These are phyloP conservation scores for Patellifolia procumbens DNA, from an alignment of 179 eudicot species.

Conservation along the genomic window DNA sequence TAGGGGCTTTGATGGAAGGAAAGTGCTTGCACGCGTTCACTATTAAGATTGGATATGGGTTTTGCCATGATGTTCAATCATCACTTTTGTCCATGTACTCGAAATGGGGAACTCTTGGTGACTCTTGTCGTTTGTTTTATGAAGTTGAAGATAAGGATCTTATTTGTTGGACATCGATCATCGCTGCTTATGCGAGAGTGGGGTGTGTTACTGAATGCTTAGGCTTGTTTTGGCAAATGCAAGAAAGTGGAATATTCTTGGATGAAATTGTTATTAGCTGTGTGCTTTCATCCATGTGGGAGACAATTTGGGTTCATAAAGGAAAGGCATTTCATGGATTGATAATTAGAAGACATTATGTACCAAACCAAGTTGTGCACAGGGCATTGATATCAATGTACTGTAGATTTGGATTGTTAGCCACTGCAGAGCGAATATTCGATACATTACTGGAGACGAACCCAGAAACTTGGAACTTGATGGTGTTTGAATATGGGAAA, in stretches of 20 bases:
- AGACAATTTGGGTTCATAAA: conserved; percentile 40
- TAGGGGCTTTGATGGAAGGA: conserved; percentile 56
- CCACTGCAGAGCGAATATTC: conserved; percentile 54
- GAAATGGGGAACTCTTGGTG: conserved; percentile 56
- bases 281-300: conserved; percentile 57
- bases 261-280: conserved; percentile 69
- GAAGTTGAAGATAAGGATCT: conserved; percentile 58
- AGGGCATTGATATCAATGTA: conserved; percentile 72
- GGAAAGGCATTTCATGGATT: conserved; percentile 76
- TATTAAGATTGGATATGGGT: conserved; percentile 50
- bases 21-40: conserved; percentile 63
- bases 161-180: conserved; percentile 64
- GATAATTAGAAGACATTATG: conserved; percentile 47
- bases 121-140: conserved; percentile 47
- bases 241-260: conserved; percentile 43
- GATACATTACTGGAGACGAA: conserved; percentile 35
- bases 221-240: conserved; percentile 53
- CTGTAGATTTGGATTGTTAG: conserved; percentile 49
- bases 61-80: conserved; percentile 46
- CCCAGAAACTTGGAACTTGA: conserved; percentile 59
- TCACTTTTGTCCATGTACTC: conserved; percentile 71
- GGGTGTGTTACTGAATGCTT: conserved; percentile 44
- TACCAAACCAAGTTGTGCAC: conserved; percentile 35
- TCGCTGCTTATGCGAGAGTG: conserved; percentile 54
- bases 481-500: conserved; percentile 57